Percentiles rank a stretch among this genome's conserved stretches.
phyloP scores from a whole-genome alignment of 73 alveolate genomes.

The Symbiodinium natans region DNA sequence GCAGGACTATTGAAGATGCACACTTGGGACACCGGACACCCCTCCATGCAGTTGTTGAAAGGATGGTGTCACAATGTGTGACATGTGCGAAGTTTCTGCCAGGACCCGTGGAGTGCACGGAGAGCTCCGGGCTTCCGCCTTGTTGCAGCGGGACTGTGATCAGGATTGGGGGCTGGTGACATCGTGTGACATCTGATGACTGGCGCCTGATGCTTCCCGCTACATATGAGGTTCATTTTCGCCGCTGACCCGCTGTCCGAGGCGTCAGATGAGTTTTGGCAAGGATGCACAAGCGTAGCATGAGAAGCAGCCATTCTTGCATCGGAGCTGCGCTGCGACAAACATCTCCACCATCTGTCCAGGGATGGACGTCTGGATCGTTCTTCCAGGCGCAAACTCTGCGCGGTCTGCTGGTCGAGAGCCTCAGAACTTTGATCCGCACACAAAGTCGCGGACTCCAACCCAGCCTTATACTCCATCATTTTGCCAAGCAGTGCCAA shows the following conservation, averaged over 20 bases:
- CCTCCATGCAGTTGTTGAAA: background rate
- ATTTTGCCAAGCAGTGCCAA: too few relatives aligned
- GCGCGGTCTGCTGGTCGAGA: constrained; percentile 10
- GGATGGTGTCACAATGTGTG: background rate
- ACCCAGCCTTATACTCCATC: too few relatives aligned
- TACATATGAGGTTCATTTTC: background rate
- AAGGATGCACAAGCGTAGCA: too few relatives aligned
- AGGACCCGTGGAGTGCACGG: constrained; percentile 6
- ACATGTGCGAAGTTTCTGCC: background rate
- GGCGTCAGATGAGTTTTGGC: too few relatives aligned
- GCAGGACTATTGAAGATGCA: background rate
- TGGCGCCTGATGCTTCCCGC: too few relatives aligned
- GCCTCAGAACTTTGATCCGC: background rate
- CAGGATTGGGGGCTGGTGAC: too few relatives aligned
- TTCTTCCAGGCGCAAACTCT: constrained; percentile 23
- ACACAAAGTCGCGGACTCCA: too few relatives aligned
- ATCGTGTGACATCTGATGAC: too few relatives aligned
- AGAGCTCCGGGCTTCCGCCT: background rate
- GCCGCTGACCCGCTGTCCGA: background rate
- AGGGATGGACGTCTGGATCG: constrained; percentile 84
- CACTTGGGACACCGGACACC: background rate
- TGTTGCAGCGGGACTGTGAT: background rate
- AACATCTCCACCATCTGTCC: too few relatives aligned
- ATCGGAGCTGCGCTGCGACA: too few relatives aligned
- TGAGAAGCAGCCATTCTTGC: too few relatives aligned